Conservation (phyloP, 2,329 filamentous ascomycete species). For the Aspergillus pseudonomiae region DNA sequence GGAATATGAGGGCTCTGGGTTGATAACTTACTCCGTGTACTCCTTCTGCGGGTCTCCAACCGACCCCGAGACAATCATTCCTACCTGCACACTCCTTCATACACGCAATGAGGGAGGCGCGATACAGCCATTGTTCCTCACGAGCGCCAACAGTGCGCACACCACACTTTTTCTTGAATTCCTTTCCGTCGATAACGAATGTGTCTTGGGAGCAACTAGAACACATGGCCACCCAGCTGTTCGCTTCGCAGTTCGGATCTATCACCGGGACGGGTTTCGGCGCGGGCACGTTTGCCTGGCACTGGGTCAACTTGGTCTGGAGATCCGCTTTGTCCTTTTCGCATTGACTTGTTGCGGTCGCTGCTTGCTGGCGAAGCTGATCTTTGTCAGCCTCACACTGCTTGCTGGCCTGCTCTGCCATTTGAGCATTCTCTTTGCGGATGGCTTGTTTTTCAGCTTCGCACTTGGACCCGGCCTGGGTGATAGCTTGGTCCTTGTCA, state of each 20-base stretch:
- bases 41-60: not conserved
- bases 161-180: not conserved
- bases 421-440: not conserved
- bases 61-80: not conserved
- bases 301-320: not conserved
- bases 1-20: not conserved
- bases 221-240: not conserved
- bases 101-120: not conserved
- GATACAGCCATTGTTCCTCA: not conserved
- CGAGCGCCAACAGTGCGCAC: not conserved
- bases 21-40: not conserved
- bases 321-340: not conserved
- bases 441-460: not conserved
- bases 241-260: not conserved
- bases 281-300: not conserved
- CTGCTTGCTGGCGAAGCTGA: not conserved
- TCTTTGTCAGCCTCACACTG: not conserved
- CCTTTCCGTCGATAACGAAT: not conserved
- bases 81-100: not conserved
- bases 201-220: not conserved
- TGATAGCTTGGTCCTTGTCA: not conserved
- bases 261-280: not conserved
- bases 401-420: not conserved
- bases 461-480: not conserved
- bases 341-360: not conserved